These are phyloP conservation scores for Drechmeria coniospora DNA, from an alignment of 2,329 filamentous ascomycete genomes.

Conservation along the genomic window DNA sequence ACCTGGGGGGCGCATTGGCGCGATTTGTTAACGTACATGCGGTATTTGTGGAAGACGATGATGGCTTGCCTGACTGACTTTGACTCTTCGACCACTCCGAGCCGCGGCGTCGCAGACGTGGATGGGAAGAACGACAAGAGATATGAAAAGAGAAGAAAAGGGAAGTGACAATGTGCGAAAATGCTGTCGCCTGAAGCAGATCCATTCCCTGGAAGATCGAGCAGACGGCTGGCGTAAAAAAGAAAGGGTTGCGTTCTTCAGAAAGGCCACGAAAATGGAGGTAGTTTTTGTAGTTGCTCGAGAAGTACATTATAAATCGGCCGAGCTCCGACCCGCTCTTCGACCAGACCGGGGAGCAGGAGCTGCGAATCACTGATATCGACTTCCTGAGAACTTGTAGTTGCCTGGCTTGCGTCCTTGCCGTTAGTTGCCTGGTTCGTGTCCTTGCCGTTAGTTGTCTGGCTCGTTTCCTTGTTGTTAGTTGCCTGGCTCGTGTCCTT, in stretches of 20 bases:
- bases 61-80: constrained; percentile 52
- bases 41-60: constrained; percentile 49
- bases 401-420: no score
- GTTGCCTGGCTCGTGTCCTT: no score
- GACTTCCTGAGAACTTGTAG: no score
- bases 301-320: no score
- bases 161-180: constrained; percentile 5
- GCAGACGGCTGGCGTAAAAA: constrained; percentile 15
- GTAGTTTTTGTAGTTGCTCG: no score
- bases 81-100: constrained; percentile 11
- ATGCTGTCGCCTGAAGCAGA: constrained; percentile 6
- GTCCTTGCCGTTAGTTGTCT: no score
- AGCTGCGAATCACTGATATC: no score
- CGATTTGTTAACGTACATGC: constrained; percentile 50
- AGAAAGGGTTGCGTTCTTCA: not conserved
- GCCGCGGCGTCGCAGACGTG: constrained; percentile 2
- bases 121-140: constrained; percentile 5
- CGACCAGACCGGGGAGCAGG: no score
- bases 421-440: no score
- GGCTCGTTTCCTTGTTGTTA: no score
- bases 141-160: constrained; percentile 4
- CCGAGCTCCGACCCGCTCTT: no score
- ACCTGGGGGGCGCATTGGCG: constrained; percentile 15
- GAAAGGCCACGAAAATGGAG: constrained; percentile 2
- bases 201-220: constrained; percentile 12